phyloP scores from a whole-genome alignment of 2,329 filamentous ascomycete genomes.

The Diaporthe sp. region DNA sequence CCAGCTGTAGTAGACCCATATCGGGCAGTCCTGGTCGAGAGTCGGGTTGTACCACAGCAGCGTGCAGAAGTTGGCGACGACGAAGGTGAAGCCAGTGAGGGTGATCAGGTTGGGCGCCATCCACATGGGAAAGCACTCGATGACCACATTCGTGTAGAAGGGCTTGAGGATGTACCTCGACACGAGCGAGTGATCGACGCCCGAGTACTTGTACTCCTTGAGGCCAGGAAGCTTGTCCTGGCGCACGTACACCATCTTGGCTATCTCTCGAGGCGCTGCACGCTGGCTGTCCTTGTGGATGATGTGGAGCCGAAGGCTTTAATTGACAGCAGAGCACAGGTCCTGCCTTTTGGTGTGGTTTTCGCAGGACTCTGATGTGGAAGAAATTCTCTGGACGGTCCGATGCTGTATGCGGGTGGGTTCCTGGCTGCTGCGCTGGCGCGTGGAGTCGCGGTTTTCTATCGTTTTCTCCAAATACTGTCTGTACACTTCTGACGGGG shows the following conservation, averaged over 20 bases:
- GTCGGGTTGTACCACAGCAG: slow-evolving; percentile 96
- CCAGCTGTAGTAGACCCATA: slow-evolving; percentile 96
- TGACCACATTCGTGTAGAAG: slow-evolving; percentile 95
- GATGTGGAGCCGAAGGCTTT: neutral
- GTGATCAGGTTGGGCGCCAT: slow-evolving; percentile 95
- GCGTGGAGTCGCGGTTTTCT: slow-evolving; percentile 22
- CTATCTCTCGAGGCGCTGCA: neutral
- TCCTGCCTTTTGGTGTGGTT: neutral
- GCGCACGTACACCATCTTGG: slow-evolving; percentile 85
- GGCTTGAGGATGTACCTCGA: slow-evolving; percentile 97
- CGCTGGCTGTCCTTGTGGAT: neutral
- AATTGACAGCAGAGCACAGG: neutral
- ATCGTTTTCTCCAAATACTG: slow-evolving; percentile 3
- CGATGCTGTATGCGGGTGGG: slow-evolving; percentile 11
- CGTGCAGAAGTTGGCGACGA: slow-evolving; percentile 89
- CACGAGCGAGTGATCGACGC: slow-evolving; percentile 88
- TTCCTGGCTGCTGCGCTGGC: slow-evolving; percentile 22
- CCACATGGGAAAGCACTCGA: slow-evolving; percentile 92
- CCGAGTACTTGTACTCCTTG: slow-evolving; percentile 94
- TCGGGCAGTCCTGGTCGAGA: slow-evolving; percentile 90
- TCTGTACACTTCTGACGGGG: neutral
- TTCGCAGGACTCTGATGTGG: neutral
- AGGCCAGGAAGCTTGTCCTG: slow-evolving; percentile 89
- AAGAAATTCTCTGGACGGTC: slow-evolving; percentile 5
- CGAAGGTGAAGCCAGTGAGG: slow-evolving; percentile 88